These are phyloP conservation scores for Basipetospora chlamydospora DNA, from an alignment of 2,329 filamentous ascomycete genomes.

Conservation along the genomic window DNA sequence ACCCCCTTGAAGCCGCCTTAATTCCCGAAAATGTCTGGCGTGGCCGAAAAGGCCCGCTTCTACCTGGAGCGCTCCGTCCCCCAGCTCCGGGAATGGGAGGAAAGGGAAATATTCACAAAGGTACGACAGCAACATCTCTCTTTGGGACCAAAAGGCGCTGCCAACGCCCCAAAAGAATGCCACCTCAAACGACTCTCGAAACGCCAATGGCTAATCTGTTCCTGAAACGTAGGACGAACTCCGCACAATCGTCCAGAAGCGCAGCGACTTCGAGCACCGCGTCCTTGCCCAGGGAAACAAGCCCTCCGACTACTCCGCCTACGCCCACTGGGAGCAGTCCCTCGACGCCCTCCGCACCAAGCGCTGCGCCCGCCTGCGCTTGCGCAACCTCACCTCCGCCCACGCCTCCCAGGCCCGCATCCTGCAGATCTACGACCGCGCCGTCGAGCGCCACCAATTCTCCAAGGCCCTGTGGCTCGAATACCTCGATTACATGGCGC, in stretches of 20 bases:
- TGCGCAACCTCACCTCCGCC: conserved; percentile 50
- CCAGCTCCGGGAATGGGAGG: conserved; percentile 81
- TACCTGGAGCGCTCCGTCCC: conserved; percentile 86
- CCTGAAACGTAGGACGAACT: conserved; percentile 95
- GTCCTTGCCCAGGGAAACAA: conserved; percentile 69
- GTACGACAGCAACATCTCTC: conserved; percentile 25
- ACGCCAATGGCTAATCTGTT: conserved; percentile 4
- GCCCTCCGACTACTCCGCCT: conserved; percentile 68
- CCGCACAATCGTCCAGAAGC: conserved; percentile 70
- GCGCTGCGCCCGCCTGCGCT: conserved; percentile 64
- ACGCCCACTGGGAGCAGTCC: conserved; percentile 58
- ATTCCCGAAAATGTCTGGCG: conserved; percentile 66
- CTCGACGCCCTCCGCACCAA: conserved; percentile 68
- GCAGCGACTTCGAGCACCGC: conserved; percentile 85
- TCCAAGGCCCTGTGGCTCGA: conserved; percentile 75
- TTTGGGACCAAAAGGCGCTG: conserved; percentile 2
- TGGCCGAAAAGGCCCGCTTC: conserved; percentile 88
- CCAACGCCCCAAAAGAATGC: no score
- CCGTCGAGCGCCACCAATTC: conserved; percentile 69
- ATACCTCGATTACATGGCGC: conserved; percentile 69
- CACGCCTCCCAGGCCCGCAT: conserved; percentile 68
- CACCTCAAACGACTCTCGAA: no score
- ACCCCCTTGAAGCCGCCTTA: background rate
- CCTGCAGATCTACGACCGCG: conserved; percentile 80
- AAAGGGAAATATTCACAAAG: conserved; percentile 79